Evolutionary conservation across 2,329 filamentous ascomycete species (phyloP).

Genomic region (Coleophoma crateriformis): DNA sequence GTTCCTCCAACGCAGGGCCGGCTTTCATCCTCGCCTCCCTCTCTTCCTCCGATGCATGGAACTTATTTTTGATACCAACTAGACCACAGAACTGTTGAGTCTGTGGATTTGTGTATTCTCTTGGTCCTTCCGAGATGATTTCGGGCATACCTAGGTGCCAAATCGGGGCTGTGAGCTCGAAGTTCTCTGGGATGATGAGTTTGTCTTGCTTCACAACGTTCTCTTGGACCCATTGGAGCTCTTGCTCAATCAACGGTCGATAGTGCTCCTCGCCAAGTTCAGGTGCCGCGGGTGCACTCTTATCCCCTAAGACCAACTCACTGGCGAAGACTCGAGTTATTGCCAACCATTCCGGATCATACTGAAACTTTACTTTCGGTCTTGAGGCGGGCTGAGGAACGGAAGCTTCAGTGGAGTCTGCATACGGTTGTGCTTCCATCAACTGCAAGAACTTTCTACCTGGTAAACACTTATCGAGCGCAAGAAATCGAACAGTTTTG

Average conservation of each 20-base stretch:
- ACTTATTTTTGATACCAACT: slow-evolving; percentile 71
- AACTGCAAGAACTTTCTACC: slow-evolving; percentile 79
- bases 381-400: slow-evolving; percentile 7
- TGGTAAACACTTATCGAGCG: slow-evolving; percentile 85
- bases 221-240: slow-evolving; percentile 75
- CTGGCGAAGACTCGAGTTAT: slow-evolving; percentile 78
- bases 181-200: slow-evolving; percentile 72
- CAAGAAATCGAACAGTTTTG: slow-evolving; percentile 74
- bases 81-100: slow-evolving; percentile 77
- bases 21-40: slow-evolving; percentile 49
- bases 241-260: slow-evolving; percentile 57
- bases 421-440: slow-evolving; percentile 51
- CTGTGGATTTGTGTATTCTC: slow-evolving; percentile 83
- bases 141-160: slow-evolving; percentile 55
- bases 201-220: slow-evolving; percentile 59
- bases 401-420: slow-evolving; percentile 13
- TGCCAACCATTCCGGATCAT: slow-evolving; percentile 93
- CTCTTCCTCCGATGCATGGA: slow-evolving; percentile 68
- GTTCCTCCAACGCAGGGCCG: slow-evolving; percentile 45
- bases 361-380: slow-evolving; percentile 33
- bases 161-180: slow-evolving; percentile 67
- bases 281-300: slow-evolving; percentile 42
- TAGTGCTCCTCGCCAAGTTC: slow-evolving; percentile 69
- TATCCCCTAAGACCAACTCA: slow-evolving; percentile 59
- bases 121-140: slow-evolving; percentile 56